These are phyloP conservation scores for Chimonanthus salicifolius DNA, from an alignment of 164 flowering plant genomes.

Conservation along the genomic window DNA sequence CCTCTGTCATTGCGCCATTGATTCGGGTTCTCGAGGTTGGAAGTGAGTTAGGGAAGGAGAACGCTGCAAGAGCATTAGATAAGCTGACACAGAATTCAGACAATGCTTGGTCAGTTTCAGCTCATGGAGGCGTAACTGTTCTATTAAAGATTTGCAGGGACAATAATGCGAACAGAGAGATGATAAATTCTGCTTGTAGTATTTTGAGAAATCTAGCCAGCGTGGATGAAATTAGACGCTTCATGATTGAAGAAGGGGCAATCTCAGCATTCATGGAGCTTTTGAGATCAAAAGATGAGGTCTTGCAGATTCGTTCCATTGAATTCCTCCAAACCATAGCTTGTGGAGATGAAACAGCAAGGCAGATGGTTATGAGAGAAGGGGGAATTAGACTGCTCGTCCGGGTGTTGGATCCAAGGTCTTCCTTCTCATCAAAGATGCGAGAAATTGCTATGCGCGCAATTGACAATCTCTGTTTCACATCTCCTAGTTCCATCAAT, in stretches of 20 bases:
- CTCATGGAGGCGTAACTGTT: slow-evolving; percentile 86
- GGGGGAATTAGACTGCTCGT: slow-evolving; percentile 55
- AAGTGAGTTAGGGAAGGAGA: slow-evolving; percentile 25
- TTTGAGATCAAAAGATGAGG: slow-evolving; percentile 42
- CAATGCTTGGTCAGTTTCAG: slow-evolving; percentile 91
- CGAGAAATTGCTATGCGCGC: slow-evolving; percentile 50
- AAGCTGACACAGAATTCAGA: slow-evolving; percentile 72
- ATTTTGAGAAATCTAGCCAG: slow-evolving; percentile 70
- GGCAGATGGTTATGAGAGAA: slow-evolving; percentile 41
- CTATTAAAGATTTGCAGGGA: slow-evolving; percentile 47
- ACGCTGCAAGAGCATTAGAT: slow-evolving; percentile 18
- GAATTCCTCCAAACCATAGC: slow-evolving; percentile 63
- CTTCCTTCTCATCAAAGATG: slow-evolving; percentile 38
- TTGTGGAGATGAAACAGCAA: slow-evolving; percentile 41
- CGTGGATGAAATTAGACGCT: slow-evolving; percentile 82
- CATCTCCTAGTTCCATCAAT: slow-evolving; percentile 27
- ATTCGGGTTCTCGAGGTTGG: slow-evolving; percentile 57
- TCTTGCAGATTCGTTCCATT: slow-evolving; percentile 41
- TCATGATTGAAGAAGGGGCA: slow-evolving; percentile 77
- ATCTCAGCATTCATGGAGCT: slow-evolving; percentile 44
- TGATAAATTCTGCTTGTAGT: slow-evolving; percentile 51
- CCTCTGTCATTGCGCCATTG: slow-evolving; percentile 65
- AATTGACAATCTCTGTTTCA: slow-evolving; percentile 53
- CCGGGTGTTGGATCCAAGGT: slow-evolving; percentile 47
- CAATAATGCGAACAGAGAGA: slow-evolving; percentile 26